These are phyloP conservation scores for Cladosporium velox DNA, from an alignment of 2,329 filamentous ascomycete species.

Conservation along the genomic window DNA sequence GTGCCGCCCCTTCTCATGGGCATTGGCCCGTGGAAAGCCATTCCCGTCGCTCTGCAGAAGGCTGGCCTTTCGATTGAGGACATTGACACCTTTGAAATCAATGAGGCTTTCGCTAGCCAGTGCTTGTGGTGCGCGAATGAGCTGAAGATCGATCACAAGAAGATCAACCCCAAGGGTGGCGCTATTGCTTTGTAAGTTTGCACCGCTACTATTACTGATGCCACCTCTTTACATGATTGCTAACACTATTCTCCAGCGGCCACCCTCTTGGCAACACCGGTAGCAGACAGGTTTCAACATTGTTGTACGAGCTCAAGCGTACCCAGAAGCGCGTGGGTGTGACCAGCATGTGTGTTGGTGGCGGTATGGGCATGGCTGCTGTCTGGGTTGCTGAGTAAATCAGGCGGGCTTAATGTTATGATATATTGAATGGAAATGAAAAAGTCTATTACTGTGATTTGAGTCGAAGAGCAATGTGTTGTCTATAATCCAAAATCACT, in stretches of 20 bases:
- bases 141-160: constrained; percentile 76
- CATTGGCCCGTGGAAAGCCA: constrained; percentile 91
- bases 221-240: constrained; percentile 66
- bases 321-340: constrained; percentile 83
- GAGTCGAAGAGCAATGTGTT: background rate
- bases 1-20: constrained; percentile 95
- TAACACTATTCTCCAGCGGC: constrained; percentile 55
- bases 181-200: constrained; percentile 72
- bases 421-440: background rate
- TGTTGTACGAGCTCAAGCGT: constrained; percentile 85
- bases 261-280: constrained; percentile 95
- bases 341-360: constrained; percentile 95
- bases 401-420: background rate
- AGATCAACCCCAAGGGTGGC: constrained; percentile 96
- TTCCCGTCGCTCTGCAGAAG: constrained; percentile 86
- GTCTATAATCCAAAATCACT: background rate
- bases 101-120: constrained; percentile 96
- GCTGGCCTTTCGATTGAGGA: constrained; percentile 85
- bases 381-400: constrained; percentile 89
- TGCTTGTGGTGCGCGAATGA: constrained; percentile 92
- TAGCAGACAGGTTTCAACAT: constrained; percentile 86
- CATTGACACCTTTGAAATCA: constrained; percentile 98
- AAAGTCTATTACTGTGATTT: background rate
- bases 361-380: constrained; percentile 96
- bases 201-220: constrained; percentile 14